Base-by-base conservation (phyloP, 176 grass and related monocot genomes). In the Saccharum spontaneum region DNA sequence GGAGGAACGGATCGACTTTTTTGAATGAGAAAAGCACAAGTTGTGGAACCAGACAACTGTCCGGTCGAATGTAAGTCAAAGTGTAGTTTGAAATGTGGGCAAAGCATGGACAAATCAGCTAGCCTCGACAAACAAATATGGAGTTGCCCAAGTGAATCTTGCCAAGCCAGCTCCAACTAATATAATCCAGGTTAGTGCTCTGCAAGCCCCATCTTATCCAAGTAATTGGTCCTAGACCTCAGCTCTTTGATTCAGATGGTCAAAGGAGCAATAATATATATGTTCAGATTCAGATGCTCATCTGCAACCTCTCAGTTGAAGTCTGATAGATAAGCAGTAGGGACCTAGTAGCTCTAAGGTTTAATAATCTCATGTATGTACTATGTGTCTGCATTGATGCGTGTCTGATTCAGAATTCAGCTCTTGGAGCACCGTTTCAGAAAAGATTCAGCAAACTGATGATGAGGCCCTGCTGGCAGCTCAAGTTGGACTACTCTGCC, bases 401-500 rank as follows among this genome's bases (percentile, higher is more conserved):
- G 14, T 15, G 50, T 11, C 26, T 69, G 78, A 68, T 37, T 46
- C 63, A 80, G 64, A 45, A 69, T 49, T 24, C 57, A n/a, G 34
- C 13, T 8, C 18, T 12, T 16, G 14, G 23, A 49, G 6, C n/a
- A 46, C n/a, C 40, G 15, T 26, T 41, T 78, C 57, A 18, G 16
- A 15, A 31, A 69, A 57, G 33, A 69, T 55, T 59, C 46, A 59
- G 22, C 9, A 63, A 68, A 67, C 66, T 39, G 31, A 66, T 28
- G 62, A 50, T 0, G 5, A 69, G 18, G 66, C 26, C 5, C 1
- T 8, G 6, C 4, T 11, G 50, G 22, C 23, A 77, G 15, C 20
- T 73, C 78, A 75, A 79, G 20, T 43, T 73, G 36, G 67, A 73
- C 20, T 67, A 67, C 20, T 55, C 78, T 68, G 1, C 18, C 36